Percentiles rank a stretch among this genome's conserved stretches.
These are phyloP conservation scores for Salix koriyanagi DNA, from an alignment of 345 rosid species.

Conservation along the genomic window DNA sequence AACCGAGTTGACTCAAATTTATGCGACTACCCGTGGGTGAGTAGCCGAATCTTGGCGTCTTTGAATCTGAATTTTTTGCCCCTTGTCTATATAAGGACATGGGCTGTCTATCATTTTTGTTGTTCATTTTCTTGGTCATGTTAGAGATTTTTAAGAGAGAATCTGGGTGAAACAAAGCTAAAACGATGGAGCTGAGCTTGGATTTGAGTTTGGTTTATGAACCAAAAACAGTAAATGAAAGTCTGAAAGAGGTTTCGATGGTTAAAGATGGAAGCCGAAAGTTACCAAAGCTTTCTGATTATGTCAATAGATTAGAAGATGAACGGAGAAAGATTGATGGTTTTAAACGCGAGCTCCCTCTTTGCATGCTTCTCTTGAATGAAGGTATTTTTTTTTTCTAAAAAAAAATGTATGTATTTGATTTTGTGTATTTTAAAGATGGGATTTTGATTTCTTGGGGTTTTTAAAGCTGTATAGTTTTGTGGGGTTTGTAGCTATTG, in stretches of 20 bases:
- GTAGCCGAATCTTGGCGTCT: constrained; percentile 40
- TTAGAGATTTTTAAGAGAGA: not conserved
- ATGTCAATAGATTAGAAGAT: constrained; percentile 47
- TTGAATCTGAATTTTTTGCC: constrained; percentile 28
- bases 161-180: not conserved
- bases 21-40: constrained; percentile 36
- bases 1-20: constrained; percentile 19
- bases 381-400: constrained; percentile 38
- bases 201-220: constrained; percentile 48
- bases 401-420: not conserved
- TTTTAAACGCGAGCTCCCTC: constrained; percentile 75
- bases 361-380: constrained; percentile 62
- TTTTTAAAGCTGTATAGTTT: constrained; percentile 1
- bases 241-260: constrained; percentile 42
- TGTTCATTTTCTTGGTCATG: constrained; percentile 24
- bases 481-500: constrained; percentile 46
- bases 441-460: constrained; percentile 5
- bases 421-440: constrained; percentile 2
- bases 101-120: not conserved
- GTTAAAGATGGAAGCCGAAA: constrained; percentile 34
- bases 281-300: constrained; percentile 45
- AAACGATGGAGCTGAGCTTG: constrained; percentile 57
- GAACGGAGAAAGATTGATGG: constrained; percentile 68
- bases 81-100: constrained; percentile 7
- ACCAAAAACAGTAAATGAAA: constrained; percentile 47